Percentiles rank a stretch among this genome's conserved stretches.
Conservation (phyloP, 495 filamentous ascomycete genomes). For the Annulohypoxylon maeteangense region DNA sequence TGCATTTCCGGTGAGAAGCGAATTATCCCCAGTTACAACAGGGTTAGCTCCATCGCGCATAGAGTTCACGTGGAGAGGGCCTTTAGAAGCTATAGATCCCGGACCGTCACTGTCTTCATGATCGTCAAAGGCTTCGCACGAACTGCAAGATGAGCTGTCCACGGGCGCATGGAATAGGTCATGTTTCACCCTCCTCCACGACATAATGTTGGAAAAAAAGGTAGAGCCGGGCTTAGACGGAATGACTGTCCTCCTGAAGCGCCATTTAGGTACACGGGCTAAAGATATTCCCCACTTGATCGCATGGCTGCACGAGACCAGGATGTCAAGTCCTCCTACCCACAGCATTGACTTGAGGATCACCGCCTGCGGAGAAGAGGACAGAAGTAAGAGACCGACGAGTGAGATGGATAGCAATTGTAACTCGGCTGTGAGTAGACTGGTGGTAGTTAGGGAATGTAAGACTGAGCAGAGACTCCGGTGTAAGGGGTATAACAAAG, state of each 20-base stretch:
- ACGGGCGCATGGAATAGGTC: conserved; percentile 44
- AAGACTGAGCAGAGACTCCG: conserved; percentile 79
- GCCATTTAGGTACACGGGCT: conserved; percentile 90
- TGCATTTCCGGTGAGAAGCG: not conserved
- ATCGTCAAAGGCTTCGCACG: conserved; percentile 47
- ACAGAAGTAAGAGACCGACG: conserved; percentile 83
- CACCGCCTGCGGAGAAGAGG: conserved; percentile 81
- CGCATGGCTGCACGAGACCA: conserved; percentile 76
- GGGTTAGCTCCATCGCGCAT: conserved; percentile 14
- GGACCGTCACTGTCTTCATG: conserved; percentile 36
- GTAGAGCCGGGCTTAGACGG: conserved; percentile 40
- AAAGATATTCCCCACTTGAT: conserved; percentile 88
- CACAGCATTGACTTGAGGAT: conserved; percentile 87
- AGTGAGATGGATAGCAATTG: conserved; percentile 85
- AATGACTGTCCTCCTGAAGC: conserved; percentile 69
- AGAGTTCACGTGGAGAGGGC: conserved; percentile 22
- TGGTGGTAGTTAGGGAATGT: conserved; percentile 84
- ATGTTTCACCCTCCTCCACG: conserved; percentile 47
- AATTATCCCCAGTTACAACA: conserved; percentile 10
- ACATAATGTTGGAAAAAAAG: conserved; percentile 45
- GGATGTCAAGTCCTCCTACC: conserved; percentile 83
- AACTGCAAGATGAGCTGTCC: conserved; percentile 48
- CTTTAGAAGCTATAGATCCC: conserved; percentile 7
- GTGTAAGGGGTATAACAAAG: conserved; percentile 85
- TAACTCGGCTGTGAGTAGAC: conserved; percentile 84